Evolutionary conservation across 2,329 filamentous ascomycete species (phyloP).

Genomic region (Aspergillus eucalypticola): DNA sequence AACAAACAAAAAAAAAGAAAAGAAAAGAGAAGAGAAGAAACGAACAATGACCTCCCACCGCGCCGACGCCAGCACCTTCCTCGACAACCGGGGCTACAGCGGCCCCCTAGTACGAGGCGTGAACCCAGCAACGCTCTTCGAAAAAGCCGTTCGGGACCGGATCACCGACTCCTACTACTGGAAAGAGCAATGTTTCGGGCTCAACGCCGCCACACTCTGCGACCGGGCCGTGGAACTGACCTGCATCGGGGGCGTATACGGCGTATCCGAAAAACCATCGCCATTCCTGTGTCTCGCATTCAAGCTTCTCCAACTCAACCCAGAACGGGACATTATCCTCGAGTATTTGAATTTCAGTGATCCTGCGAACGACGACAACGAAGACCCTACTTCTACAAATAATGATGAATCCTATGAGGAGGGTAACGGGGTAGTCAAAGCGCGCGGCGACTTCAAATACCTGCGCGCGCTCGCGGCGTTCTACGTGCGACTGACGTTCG

Average conservation of each 20-base stretch:
- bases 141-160: conserved; percentile 92
- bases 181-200: conserved; percentile 97
- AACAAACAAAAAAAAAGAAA: conserved; percentile 38
- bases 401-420: too few relatives aligned
- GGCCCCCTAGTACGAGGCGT: conserved; percentile 80
- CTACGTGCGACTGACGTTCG: conserved; percentile 86
- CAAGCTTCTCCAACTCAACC: conserved; percentile 87
- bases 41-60: conserved; percentile 58
- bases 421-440: conserved; percentile 24
- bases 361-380: conserved; percentile 39
- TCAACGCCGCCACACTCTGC: conserved; percentile 79
- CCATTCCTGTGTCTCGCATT: conserved; percentile 91
- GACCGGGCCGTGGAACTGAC: conserved; percentile 84
- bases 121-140: conserved; percentile 93
- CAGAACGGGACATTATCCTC: conserved; percentile 72
- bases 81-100: conserved; percentile 85
- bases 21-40: background rate
- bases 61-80: conserved; percentile 73
- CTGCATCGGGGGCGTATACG: conserved; percentile 86
- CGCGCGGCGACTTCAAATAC: conserved; percentile 64
- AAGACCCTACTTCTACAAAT: too few relatives aligned
- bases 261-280: conserved; percentile 78
- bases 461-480: conserved; percentile 86
- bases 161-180: conserved; percentile 96
- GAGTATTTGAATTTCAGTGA: conserved; percentile 70